Percentiles rank a stretch among this genome's conserved stretches.
Conservation (phyloP, 1,284 basidiomycete species). For the Cutaneotrichosporon sp. region DNA sequence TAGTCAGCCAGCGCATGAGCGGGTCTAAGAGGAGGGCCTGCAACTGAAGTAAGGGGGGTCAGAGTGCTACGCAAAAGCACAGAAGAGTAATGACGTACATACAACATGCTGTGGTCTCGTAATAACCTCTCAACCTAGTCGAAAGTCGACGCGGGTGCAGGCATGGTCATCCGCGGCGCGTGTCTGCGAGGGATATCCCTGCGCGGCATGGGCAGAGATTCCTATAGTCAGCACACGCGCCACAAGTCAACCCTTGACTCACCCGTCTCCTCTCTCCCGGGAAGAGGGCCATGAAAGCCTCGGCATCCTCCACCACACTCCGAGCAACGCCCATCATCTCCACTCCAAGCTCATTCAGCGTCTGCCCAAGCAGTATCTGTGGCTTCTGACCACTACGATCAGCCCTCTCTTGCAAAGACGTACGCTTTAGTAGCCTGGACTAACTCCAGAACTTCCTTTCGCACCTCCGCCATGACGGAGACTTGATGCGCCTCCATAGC, state of each 20-base stretch:
- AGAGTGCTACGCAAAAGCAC: neutral
- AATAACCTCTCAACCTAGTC: neutral
- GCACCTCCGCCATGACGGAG: neutral
- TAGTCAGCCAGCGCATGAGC: no score
- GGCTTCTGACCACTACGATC: neutral
- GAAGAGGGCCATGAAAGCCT: conserved; percentile 24
- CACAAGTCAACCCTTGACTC: neutral
- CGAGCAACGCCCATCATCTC: conserved; percentile 14
- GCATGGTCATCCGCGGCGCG: neutral
- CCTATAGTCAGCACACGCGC: neutral
- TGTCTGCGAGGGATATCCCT: neutral
- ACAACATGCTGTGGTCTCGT: neutral
- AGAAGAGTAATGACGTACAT: neutral
- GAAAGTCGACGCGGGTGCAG: neutral
- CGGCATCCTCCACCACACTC: conserved; percentile 19
- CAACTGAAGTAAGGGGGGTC: no score
- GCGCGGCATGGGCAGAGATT: conserved; percentile 1
- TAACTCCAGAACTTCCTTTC: neutral
- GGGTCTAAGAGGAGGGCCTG: no score
- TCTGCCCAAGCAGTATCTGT: neutral
- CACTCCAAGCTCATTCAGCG: conserved; percentile 1
- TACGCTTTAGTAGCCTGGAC: neutral
- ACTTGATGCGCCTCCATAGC: neutral
- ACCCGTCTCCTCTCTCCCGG: neutral
- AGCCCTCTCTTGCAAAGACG: neutral